A percentile compares a stretch with the other conserved stretches of the same genome.
phyloP scores from a whole-genome alignment of 352 stramenopile species.

The Pythium rishiriense region DNA sequence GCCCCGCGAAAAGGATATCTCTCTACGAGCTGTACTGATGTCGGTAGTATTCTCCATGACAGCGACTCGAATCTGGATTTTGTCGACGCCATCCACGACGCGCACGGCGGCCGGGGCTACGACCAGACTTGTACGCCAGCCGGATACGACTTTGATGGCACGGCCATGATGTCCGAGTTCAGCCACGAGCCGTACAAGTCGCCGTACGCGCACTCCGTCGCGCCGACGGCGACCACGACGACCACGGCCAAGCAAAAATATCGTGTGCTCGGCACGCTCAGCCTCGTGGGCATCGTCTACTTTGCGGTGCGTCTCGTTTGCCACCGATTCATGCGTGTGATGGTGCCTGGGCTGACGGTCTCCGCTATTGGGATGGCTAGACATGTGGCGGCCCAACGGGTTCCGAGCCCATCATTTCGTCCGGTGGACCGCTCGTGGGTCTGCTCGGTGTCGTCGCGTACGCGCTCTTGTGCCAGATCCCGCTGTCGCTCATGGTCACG shows the following conservation, averaged over 20 bases:
- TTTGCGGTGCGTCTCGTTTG: constrained; percentile 7
- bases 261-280: constrained; percentile 15
- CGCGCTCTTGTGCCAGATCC: constrained; percentile 43
- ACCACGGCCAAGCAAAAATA: constrained; percentile 9
- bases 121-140: background rate
- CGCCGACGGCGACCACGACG: constrained; percentile 18
- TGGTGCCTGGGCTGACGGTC: background rate
- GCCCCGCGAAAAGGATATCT: no score
- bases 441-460: constrained; percentile 69
- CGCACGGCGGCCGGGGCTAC: background rate
- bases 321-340: background rate
- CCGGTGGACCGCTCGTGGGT: constrained; percentile 55
- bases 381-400: constrained; percentile 33
- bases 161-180: constrained; percentile 10
- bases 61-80: constrained; percentile 8
- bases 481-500: constrained; percentile 40
- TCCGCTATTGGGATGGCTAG: background rate
- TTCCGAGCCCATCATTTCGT: constrained; percentile 41
- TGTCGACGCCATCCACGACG: constrained; percentile 7
- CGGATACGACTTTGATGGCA: constrained; percentile 4
- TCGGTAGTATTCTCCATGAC: no score
- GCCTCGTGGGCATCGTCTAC: constrained; percentile 14
- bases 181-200: constrained; percentile 11
- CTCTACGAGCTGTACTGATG: no score
- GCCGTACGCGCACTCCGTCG: background rate